These are phyloP conservation scores for Hypholoma sublateritium DNA, from an alignment of 768 basidiomycete genomes.

Conservation along the genomic window DNA sequence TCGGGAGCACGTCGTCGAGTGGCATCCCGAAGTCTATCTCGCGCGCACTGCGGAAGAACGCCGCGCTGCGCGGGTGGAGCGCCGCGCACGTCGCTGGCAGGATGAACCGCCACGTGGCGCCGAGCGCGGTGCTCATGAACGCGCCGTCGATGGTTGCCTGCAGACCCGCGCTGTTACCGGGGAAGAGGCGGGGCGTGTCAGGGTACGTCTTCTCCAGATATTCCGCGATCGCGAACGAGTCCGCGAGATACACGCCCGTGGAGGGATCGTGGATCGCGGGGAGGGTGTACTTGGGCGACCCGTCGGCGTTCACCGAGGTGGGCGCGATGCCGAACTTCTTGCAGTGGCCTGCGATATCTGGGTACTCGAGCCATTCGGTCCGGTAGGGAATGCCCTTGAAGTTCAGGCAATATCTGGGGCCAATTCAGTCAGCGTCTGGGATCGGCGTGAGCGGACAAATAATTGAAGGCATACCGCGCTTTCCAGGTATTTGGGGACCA, in stretches of 20 bases:
- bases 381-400: not conserved
- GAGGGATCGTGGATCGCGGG: constrained; percentile 1
- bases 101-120: not conserved
- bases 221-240: constrained; percentile 2
- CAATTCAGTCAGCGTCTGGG: not conserved
- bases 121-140: not conserved
- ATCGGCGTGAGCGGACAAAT: not conserved
- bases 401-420: not conserved
- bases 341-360: not conserved
- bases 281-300: not conserved
- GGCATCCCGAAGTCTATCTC: not conserved
- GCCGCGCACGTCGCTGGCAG: not conserved
- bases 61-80: not conserved
- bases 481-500: constrained; percentile 5
- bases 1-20: not conserved
- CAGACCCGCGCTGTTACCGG: not conserved
- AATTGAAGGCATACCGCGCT: not conserved
- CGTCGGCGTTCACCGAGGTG: not conserved
- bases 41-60: not conserved
- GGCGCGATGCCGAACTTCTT: not conserved
- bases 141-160: constrained; percentile 13
- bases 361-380: constrained; percentile 3
- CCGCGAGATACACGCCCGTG: not conserved
- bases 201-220: constrained; percentile 14
- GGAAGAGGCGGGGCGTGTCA: not conserved